Conservation (phyloP, 345 rosid genomes). For the Kernera saxatilis region DNA sequence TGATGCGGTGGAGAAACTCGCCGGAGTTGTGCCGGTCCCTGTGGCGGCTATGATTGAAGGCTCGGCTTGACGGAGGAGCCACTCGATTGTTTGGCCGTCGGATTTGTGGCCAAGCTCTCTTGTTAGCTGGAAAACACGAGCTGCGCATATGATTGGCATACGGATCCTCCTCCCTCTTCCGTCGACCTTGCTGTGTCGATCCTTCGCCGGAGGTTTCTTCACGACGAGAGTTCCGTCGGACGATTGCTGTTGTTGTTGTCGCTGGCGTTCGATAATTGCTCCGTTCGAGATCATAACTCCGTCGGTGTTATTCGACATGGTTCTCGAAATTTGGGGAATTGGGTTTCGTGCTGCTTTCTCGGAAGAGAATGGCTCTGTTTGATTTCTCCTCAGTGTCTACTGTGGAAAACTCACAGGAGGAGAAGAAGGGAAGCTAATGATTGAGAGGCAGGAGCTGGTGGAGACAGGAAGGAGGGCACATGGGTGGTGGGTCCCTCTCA, state of each 20-base stretch:
- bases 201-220: slow-evolving; percentile 92
- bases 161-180: slow-evolving; percentile 96
- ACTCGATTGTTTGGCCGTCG: slow-evolving; percentile 96
- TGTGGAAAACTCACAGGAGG: background rate
- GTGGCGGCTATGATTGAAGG: slow-evolving; percentile 98
- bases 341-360: background rate
- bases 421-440: slow-evolving; percentile 45
- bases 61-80: slow-evolving; percentile 99
- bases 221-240: slow-evolving; percentile 45
- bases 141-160: slow-evolving; percentile 99
- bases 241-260: slow-evolving; percentile 24
- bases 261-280: slow-evolving; percentile 45
- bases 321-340: background rate
- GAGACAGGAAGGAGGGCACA: slow-evolving; percentile 98
- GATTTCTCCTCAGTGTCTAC: background rate
- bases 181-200: slow-evolving; percentile 95
- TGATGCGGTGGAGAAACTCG: slow-evolving; percentile 78
- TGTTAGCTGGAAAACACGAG: slow-evolving; percentile 95
- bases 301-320: slow-evolving; percentile 22
- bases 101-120: slow-evolving; percentile 98
- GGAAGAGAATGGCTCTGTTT: background rate
- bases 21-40: slow-evolving; percentile 94
- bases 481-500: slow-evolving; percentile 85
- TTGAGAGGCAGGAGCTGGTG: slow-evolving; percentile 99
- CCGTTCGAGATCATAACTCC: slow-evolving; percentile 54